These are phyloP conservation scores for Boletus hoseneyae DNA, from an alignment of 1,284 basidiomycete species.

Conservation along the genomic window DNA sequence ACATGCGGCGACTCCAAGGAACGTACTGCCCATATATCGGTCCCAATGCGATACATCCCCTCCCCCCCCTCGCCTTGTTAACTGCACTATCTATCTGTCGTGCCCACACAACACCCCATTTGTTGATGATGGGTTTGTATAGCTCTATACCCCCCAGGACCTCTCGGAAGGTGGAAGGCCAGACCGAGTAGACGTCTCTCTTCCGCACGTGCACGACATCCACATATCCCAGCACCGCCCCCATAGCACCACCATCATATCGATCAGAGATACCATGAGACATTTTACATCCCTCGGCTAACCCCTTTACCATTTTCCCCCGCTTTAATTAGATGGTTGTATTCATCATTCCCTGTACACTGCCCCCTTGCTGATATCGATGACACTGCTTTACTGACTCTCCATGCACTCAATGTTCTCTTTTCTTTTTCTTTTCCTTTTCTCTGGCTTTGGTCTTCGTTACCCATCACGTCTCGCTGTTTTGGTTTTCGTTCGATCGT, in stretches of 20 bases:
- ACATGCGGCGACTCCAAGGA: conserved; percentile 3
- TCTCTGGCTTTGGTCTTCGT: too few relatives aligned
- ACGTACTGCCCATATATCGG: conserved; percentile 4
- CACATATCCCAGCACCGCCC: background rate
- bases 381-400: background rate
- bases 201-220: background rate
- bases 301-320: too few relatives aligned
- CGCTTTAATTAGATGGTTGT: too few relatives aligned
- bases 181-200: too few relatives aligned
- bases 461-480: too few relatives aligned
- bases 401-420: background rate
- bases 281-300: background rate
- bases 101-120: background rate
- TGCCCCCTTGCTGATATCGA: too few relatives aligned
- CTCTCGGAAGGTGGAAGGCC: too few relatives aligned
- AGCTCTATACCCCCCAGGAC: too few relatives aligned
- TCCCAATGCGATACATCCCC: conserved; percentile 16
- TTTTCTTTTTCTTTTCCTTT: background rate
- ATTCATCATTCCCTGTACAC: too few relatives aligned
- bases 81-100: conserved; percentile 19
- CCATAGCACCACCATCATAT: background rate
- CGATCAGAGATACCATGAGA: background rate
- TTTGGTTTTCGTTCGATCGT: too few relatives aligned
- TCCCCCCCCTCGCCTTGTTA: conserved; percentile 4
- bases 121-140: too few relatives aligned